phyloP scores from a whole-genome alignment of 164 flowering plant genomes.

The Nymphaea thermarum region DNA sequence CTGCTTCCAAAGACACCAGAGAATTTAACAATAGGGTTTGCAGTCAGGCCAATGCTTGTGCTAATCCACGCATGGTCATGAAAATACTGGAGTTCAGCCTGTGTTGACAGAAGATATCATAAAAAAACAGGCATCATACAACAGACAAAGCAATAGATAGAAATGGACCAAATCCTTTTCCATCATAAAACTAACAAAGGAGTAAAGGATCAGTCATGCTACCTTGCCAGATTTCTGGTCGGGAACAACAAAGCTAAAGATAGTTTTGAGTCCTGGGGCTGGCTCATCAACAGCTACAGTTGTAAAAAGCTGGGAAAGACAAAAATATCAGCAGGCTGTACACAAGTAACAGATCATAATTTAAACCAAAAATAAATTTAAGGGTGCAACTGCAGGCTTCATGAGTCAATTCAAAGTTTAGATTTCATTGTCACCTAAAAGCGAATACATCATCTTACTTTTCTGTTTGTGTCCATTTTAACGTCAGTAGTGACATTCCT shows the following conservation, averaged over 20 bases:
- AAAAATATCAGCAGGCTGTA: not conserved
- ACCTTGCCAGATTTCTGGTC: conserved; percentile 87
- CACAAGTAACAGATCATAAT: not conserved
- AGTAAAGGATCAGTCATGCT: not conserved
- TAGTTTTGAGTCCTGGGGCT: conserved; percentile 66
- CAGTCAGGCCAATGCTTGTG: conserved; percentile 45
- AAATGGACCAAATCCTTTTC: no score
- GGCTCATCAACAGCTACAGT: conserved; percentile 56
- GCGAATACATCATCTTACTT: conserved; percentile 26
- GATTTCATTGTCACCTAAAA: not conserved
- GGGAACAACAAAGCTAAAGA: conserved; percentile 51
- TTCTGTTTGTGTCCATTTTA: conserved; percentile 91
- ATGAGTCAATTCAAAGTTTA: no score
- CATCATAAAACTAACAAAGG: not conserved
- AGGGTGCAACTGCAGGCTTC: not conserved
- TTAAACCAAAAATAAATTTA: not conserved
- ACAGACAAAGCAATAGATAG: no score
- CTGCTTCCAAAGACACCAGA: conserved; percentile 49
- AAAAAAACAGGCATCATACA: not conserved
- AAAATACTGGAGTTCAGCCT: conserved; percentile 31
- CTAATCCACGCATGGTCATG: conserved; percentile 25
- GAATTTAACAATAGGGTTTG: conserved; percentile 52
- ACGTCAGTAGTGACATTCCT: conserved; percentile 86
- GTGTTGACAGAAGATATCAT: conserved; percentile 3
- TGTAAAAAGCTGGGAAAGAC: conserved; percentile 33